Evolutionary conservation across 257 asterid genomes (phyloP), one percentile per base, ranked within the genome.

Genomic region (Lycium ferocissimum): DNA sequence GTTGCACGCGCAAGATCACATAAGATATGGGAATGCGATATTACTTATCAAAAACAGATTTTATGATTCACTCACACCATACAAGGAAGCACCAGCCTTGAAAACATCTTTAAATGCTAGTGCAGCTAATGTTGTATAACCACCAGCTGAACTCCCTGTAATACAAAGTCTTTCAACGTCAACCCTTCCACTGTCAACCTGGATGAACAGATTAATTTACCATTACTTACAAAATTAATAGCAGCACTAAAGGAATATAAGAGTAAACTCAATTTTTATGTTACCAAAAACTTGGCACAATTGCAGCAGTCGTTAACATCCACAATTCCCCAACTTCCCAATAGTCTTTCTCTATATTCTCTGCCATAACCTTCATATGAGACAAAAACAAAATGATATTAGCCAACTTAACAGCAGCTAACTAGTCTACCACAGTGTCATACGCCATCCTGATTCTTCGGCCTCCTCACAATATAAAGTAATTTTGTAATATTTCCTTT

Each of bases 121-220:
- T 51, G 98, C 95, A 51, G 98, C 99, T 70, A 96, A 86, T 85
- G 99, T 95, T 79, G 99, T 96, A 92, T 93, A 96, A 57, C 99
- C 99, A 85, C 99, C 99, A 72, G 99, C 99, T 87, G 99, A 96
- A 83, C 98, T 98, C 83, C 99, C 98, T 7, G 98, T 91, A 83
- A 96, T 96, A 86, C 99, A 96, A 79, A 96, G 88, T 79, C 98
- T 91, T 83, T 91, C 90, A 18, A 94, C 92, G 76, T 96, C 99
- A 61, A 93, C 98, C 87, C 91, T 95, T 88, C 98, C 98, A 81
- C 91, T 88, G 66, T 91, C 94, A 86, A 90, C 98, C 99, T 96
- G 85, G 61, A 51, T 83, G 87, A 83, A 84, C 79, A 88, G 83
- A 87, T 80, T 14, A 81, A 26, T 20, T 70, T 79, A 80, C 86